phyloP scores from a whole-genome alignment of 2,329 filamentous ascomycete genomes.

The Scorias spongiosa region DNA sequence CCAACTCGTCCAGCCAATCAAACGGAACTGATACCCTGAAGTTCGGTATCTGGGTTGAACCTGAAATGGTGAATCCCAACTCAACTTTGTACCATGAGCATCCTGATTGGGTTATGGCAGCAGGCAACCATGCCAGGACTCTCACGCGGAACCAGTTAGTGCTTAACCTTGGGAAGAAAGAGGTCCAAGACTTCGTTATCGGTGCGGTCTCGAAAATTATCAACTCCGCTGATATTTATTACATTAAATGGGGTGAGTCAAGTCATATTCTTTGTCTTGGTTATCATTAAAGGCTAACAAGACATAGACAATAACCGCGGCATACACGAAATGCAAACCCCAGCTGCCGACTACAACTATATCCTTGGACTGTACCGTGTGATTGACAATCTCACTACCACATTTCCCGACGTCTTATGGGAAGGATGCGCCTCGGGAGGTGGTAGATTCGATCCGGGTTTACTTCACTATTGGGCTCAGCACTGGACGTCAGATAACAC shows the following conservation, averaged over 20 bases:
- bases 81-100: constrained; percentile 46
- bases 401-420: constrained; percentile 48
- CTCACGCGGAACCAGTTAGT: constrained; percentile 44
- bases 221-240: constrained; percentile 37
- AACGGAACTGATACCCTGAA: constrained; percentile 35
- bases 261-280: background rate
- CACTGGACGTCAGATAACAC: constrained; percentile 53
- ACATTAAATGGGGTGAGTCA: constrained; percentile 43
- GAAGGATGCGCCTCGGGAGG: constrained; percentile 53
- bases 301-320: constrained; percentile 44
- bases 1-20: constrained; percentile 24
- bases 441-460: constrained; percentile 47
- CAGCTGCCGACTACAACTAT: constrained; percentile 41
- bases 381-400: constrained; percentile 42
- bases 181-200: constrained; percentile 50
- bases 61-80: constrained; percentile 51
- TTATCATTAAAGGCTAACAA: no score
- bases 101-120: constrained; percentile 48
- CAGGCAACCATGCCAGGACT: constrained; percentile 41
- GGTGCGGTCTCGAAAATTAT: constrained; percentile 39
- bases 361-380: constrained; percentile 50
- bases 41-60: constrained; percentile 54
- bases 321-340: constrained; percentile 43
- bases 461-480: constrained; percentile 51
- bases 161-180: constrained; percentile 43